Evolutionary conservation across 305 asterid species (phyloP).

Genomic region (Caryopteris hybrid): DNA sequence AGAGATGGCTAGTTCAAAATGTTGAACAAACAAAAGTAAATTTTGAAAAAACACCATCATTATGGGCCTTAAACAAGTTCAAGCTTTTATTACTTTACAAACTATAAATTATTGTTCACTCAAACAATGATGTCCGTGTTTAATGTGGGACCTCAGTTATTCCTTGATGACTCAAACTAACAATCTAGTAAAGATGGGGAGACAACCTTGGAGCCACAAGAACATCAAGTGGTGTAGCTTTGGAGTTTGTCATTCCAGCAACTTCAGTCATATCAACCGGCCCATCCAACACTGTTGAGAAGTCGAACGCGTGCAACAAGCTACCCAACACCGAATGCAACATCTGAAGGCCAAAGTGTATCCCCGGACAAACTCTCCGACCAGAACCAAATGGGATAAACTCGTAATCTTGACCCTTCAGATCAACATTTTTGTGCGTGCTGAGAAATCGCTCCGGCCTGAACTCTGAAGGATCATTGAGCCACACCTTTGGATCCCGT

Average conservation of each 20-base stretch:
- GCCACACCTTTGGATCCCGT: slow-evolving; percentile 19
- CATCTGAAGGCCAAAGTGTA: slow-evolving; percentile 3
- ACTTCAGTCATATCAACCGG: background rate
- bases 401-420: slow-evolving; percentile 16
- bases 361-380: slow-evolving; percentile 30
- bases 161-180: too few species aligned
- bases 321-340: background rate
- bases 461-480: slow-evolving; percentile 14
- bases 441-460: slow-evolving; percentile 31
- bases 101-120: too few species aligned
- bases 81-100: too few species aligned
- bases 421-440: background rate
- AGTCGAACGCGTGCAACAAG: background rate
- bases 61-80: too few species aligned
- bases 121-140: too few species aligned
- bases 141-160: too few species aligned
- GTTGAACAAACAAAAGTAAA: too few species aligned
- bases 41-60: too few species aligned
- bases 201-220: background rate
- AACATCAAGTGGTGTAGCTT: background rate
- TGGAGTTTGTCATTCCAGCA: background rate
- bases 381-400: slow-evolving; percentile 29
- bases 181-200: background rate
- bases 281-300: background rate
- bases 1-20: too few species aligned